These are phyloP conservation scores for Cercospora zeae-maydis DNA, from an alignment of 2,329 filamentous ascomycete species.

Conservation along the genomic window DNA sequence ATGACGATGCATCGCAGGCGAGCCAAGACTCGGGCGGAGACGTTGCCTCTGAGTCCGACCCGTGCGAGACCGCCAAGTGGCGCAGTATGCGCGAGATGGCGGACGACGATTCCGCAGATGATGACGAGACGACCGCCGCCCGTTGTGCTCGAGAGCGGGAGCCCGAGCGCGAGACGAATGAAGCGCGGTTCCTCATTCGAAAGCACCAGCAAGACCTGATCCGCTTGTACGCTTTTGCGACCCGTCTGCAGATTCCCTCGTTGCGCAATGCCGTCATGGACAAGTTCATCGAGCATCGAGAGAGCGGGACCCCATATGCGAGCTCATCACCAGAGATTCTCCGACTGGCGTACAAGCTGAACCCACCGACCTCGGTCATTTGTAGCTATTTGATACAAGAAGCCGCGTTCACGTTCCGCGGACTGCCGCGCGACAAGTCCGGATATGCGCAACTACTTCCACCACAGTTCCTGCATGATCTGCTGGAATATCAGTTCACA, in stretches of 20 bases:
- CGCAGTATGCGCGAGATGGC: not conserved
- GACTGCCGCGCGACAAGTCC: constrained; percentile 1
- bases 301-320: constrained; percentile 1
- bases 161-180: constrained; percentile 6
- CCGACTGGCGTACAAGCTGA: constrained; percentile 3
- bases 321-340: constrained; percentile 6
- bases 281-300: constrained; percentile 9
- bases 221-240: constrained; percentile 6
- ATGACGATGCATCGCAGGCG: not conserved
- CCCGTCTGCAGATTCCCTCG: constrained; percentile 1
- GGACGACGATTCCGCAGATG: constrained; percentile 2
- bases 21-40: not conserved
- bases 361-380: not conserved
- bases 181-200: constrained; percentile 6
- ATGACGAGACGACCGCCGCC: constrained; percentile 3
- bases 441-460: constrained; percentile 8
- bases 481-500: constrained; percentile 9
- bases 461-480: constrained; percentile 7
- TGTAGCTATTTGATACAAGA: constrained; percentile 10
- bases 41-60: not conserved
- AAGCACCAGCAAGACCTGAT: constrained; percentile 11
- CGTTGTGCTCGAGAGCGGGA: constrained; percentile 6
- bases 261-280: constrained; percentile 8
- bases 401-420: constrained; percentile 8
- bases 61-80: not conserved